Percentiles rank a stretch among this genome's conserved stretches.
phyloP scores from a whole-genome alignment of 2,329 filamentous ascomycete species.

The Trichoderma sp. region DNA sequence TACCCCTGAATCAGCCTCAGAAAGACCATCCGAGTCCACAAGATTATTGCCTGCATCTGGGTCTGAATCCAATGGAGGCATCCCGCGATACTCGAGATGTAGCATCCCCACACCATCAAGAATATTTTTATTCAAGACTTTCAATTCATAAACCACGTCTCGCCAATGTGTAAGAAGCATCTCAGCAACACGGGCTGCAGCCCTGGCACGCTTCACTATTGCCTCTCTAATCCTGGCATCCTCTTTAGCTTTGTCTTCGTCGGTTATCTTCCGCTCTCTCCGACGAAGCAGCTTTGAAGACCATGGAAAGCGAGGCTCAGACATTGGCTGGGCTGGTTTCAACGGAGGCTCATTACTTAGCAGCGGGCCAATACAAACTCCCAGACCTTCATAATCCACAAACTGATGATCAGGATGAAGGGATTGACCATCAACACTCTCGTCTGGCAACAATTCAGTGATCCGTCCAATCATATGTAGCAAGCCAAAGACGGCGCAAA shows the following conservation, averaged over 20 bases:
- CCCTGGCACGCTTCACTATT: slow-evolving; percentile 55
- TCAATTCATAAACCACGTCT: slow-evolving; percentile 63
- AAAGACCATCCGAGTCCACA: slow-evolving; percentile 18
- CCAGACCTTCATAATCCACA: slow-evolving; percentile 65
- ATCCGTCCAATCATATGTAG: slow-evolving; percentile 61
- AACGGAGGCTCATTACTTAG: slow-evolving; percentile 58
- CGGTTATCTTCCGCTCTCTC: slow-evolving; percentile 29
- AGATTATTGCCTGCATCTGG: slow-evolving; percentile 37
- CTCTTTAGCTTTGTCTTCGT: slow-evolving; percentile 23
- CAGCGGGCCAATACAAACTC: slow-evolving; percentile 66
- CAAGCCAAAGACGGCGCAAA: slow-evolving; percentile 68
- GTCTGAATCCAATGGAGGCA: slow-evolving; percentile 48
- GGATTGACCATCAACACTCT: slow-evolving; percentile 54
- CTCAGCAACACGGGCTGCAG: slow-evolving; percentile 62
- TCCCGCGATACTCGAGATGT: slow-evolving; percentile 23
- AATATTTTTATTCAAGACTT: slow-evolving; percentile 43
- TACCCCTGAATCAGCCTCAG: not conserved
- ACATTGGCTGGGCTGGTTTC: slow-evolving; percentile 45
- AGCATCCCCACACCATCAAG: slow-evolving; percentile 30
- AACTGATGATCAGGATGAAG: slow-evolving; percentile 56
- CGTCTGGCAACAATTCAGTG: slow-evolving; percentile 55
- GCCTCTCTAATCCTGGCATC: no score
- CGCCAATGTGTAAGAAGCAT: slow-evolving; percentile 69
- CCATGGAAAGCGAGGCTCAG: slow-evolving; percentile 47
- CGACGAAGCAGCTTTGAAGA: slow-evolving; percentile 45